Evolutionary conservation across 805 yeast species (phyloP), one percentile per base, ranked within the genome.

Genomic region (Candida stauntonica): DNA sequence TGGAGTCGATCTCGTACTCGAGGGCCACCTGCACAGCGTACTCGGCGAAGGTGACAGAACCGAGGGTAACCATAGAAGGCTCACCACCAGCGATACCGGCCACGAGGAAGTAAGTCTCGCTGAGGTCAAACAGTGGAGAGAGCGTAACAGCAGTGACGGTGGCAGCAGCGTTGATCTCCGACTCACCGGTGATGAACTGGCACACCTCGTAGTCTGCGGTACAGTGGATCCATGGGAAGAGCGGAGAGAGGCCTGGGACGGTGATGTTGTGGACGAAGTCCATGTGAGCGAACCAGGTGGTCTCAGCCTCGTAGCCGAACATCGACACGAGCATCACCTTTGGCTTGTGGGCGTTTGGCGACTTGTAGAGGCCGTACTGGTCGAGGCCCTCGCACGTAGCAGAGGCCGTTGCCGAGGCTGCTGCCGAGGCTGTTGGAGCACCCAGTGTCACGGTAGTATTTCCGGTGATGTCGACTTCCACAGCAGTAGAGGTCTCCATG

Each of bases 21-120:
- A 42, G 28, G 13, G 36, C 46, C 11, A 42, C 46, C 31, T 42
- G 46, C 29, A 42, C 38, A 15, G 42, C 40, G 26, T 42, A 42
- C 33, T 42, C 46, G 24, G 46, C 37, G n/a, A 42, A 38, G 6
- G 46, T 42, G 30, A 42, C 46, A 12, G 46, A 42, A n/a, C 46
- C 46, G 8, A 38, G 15, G 4, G 46, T 42, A 28, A 38, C 42
- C 15, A 31, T 14, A 15, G 42, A 30, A 17, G 46, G 46, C 40
- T 42, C 46, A 38, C 46, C 46, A 29, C 46, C 46, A 29, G 40
- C 46, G 29, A 42, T 42, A 38, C 46, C 46, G 16, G 38, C 46
- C 26, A 42, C 26, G 29, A 42, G 42, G 40, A 42, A 42, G 40
- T 42, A 42, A 5, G 42, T 38, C 33, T 38, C 40, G 13, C 35